Evolutionary conservation across 352 stramenopile genomes (phyloP).

Genomic region (Aphanomyces stellatus): DNA sequence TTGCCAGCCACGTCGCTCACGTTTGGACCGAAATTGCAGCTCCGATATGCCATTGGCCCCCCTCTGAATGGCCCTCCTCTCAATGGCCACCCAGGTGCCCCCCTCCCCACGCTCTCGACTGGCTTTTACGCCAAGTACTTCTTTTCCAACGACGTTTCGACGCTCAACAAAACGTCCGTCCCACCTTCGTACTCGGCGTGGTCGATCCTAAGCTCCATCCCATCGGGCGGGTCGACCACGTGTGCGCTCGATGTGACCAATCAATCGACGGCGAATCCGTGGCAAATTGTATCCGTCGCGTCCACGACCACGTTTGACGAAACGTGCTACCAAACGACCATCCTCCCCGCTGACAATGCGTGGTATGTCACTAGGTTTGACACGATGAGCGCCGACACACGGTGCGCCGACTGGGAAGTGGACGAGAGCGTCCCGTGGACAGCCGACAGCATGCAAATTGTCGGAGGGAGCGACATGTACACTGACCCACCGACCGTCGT

Average conservation of each 20-base stretch:
- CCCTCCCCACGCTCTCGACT: neutral
- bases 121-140: conserved; percentile 13
- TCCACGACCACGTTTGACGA: neutral
- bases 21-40: neutral
- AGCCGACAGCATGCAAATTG: neutral
- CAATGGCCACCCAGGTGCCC: neutral
- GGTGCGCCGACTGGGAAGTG: neutral
- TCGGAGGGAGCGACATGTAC: neutral
- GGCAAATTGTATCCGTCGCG: neutral
- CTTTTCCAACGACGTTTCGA: neutral
- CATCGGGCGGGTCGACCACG: neutral
- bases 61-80: neutral
- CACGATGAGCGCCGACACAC: neutral
- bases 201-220: neutral
- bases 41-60: neutral
- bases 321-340: neutral
- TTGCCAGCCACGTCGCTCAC: neutral
- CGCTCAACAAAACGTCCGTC: neutral
- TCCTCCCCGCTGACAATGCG: neutral
- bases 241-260: conserved; percentile 1
- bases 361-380: neutral
- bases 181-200: neutral
- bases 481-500: neutral
- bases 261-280: neutral
- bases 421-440: conserved; percentile 10